Evolutionary conservation across 2,329 filamentous ascomycete species (phyloP).

Genomic region (Alternaria brassicae): DNA sequence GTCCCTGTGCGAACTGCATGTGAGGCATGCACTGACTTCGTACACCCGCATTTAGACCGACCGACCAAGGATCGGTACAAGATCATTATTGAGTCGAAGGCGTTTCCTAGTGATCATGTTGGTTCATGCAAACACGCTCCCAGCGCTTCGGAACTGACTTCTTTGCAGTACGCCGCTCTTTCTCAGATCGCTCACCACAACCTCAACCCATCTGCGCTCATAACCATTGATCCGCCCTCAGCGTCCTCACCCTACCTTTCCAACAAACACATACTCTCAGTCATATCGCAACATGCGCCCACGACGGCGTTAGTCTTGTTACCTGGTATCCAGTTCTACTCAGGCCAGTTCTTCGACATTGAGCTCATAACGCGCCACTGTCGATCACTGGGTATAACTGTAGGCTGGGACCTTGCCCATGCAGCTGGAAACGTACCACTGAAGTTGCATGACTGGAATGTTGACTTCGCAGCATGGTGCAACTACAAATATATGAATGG

Average conservation of each 20-base stretch:
- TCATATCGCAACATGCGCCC: slow-evolving; percentile 77
- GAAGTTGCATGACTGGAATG: slow-evolving; percentile 82
- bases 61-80: slow-evolving; percentile 73
- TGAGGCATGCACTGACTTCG: not conserved
- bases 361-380: slow-evolving; percentile 79
- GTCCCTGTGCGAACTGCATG: not conserved
- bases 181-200: slow-evolving; percentile 78
- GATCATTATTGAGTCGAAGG: slow-evolving; percentile 87
- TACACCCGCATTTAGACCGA: slow-evolving; percentile 36
- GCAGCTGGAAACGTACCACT: slow-evolving; percentile 84
- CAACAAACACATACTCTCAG: slow-evolving; percentile 73
- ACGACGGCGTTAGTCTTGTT: slow-evolving; percentile 79
- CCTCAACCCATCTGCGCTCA: slow-evolving; percentile 71
- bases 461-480: slow-evolving; percentile 93
- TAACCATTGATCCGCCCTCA: slow-evolving; percentile 71
- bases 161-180: slow-evolving; percentile 75
- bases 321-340: slow-evolving; percentile 91
- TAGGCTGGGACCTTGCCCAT: slow-evolving; percentile 90
- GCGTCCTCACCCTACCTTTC: slow-evolving; percentile 64
- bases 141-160: not conserved
- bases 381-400: slow-evolving; percentile 70
- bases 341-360: slow-evolving; percentile 87
- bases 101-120: slow-evolving; percentile 86
- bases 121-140: slow-evolving; percentile 2
- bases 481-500: slow-evolving; percentile 94